Conservation (phyloP, 495 filamentous ascomycete species). For the Aspergillus biplanus region DNA sequence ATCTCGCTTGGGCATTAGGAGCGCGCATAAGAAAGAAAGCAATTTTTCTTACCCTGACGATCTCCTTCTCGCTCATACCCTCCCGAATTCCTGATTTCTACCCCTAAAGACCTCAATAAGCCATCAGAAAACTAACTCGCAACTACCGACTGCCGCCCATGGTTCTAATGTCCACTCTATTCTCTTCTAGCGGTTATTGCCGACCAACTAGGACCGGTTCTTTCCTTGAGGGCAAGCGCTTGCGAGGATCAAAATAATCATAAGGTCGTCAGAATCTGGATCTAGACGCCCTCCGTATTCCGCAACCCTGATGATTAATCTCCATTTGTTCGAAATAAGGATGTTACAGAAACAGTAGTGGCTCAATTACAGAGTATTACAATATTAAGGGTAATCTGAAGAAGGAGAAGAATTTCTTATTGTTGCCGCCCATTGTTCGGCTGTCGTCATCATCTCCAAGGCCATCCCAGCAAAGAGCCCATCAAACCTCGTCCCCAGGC, state of each 20-base stretch:
- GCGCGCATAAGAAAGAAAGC: too few relatives aligned
- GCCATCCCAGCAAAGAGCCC: background rate
- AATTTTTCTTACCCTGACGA: too few relatives aligned
- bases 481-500: constrained; percentile 1
- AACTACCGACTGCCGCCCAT: constrained; percentile 3
- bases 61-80: background rate
- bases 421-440: background rate
- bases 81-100: background rate
- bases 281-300: background rate
- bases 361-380: too few relatives aligned
- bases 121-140: constrained; percentile 5
- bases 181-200: background rate
- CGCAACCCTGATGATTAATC: background rate
- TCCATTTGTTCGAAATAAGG: background rate
- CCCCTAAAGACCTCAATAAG: background rate
- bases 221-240: background rate
- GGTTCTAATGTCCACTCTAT: constrained; percentile 2
- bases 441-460: background rate
- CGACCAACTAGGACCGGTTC: background rate
- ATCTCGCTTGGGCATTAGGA: background rate
- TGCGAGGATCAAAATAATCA: background rate
- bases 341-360: background rate
- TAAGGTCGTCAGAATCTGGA: background rate
- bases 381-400: too few relatives aligned
- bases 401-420: too few relatives aligned